Conservation (phyloP, 805 yeast genomes). For the Suhomyces pyralidae region DNA sequence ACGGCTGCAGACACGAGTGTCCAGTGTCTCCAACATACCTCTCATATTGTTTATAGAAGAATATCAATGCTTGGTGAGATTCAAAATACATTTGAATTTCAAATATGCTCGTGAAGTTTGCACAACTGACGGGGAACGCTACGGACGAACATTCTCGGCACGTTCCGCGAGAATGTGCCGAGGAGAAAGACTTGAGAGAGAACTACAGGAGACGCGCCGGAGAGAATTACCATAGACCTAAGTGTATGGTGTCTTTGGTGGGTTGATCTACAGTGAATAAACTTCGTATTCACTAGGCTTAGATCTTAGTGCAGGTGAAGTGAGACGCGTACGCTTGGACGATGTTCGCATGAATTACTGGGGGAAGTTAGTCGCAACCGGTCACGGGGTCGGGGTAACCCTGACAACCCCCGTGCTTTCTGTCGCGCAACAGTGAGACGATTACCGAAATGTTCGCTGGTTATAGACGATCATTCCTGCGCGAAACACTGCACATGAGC, state of each 20-base stretch:
- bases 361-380: not conserved
- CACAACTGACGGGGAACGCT: not conserved
- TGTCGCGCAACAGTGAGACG: not conserved
- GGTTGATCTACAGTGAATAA: not conserved
- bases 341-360: not conserved
- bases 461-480: not conserved
- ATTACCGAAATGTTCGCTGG: not conserved
- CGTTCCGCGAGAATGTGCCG: not conserved
- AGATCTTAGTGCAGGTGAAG: not conserved
- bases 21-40: conserved; percentile 5
- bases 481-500: not conserved
- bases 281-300: not conserved
- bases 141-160: not conserved
- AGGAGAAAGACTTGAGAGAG: conserved; percentile 19
- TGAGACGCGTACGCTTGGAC: not conserved
- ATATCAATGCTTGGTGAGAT: not conserved
- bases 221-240: not conserved
- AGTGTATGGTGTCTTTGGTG: not conserved
- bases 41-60: conserved; percentile 4
- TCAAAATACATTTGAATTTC: conserved; percentile 1
- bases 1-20: not conserved
- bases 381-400: not conserved
- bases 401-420: not conserved
- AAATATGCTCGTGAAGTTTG: not conserved
- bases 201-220: not conserved